phyloP scores from a whole-genome alignment of 2,329 filamentous ascomycete genomes.

The Claviceps pazoutovae region DNA sequence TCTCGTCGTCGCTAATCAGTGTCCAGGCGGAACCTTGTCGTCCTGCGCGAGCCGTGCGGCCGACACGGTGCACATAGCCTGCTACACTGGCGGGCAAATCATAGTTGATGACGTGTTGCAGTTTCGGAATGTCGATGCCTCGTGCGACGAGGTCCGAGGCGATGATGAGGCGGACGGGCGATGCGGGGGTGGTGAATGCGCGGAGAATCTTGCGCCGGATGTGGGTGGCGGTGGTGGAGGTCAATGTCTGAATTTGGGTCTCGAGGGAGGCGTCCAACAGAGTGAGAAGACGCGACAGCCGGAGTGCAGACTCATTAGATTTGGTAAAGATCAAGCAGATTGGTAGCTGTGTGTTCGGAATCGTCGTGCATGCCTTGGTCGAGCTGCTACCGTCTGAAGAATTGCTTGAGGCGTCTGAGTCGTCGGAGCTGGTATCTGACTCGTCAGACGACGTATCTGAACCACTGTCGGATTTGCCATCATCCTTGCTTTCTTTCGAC shows the following conservation, averaged over 20 bases:
- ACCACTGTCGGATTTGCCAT: not conserved
- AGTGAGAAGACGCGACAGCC: slow-evolving; percentile 65
- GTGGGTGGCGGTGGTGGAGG: slow-evolving; percentile 63
- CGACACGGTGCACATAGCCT: slow-evolving; percentile 82
- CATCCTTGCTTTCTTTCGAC: not conserved
- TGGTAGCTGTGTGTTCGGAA: slow-evolving; percentile 16
- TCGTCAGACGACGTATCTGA: slow-evolving; percentile 8
- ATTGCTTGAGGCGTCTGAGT: slow-evolving; percentile 17
- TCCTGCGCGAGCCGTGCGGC: slow-evolving; percentile 76
- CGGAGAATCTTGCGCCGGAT: slow-evolving; percentile 52
- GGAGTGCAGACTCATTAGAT: slow-evolving; percentile 76
- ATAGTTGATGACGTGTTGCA: slow-evolving; percentile 87
- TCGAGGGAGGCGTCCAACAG: slow-evolving; percentile 48
- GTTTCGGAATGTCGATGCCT: slow-evolving; percentile 66
- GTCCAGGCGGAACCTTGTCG: slow-evolving; percentile 71
- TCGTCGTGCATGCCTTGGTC: not conserved
- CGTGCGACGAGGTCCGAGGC: slow-evolving; percentile 89
- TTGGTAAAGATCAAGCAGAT: slow-evolving; percentile 73
- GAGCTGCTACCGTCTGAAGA: slow-evolving; percentile 2
- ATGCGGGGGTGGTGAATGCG: slow-evolving; percentile 53
- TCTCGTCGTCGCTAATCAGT: slow-evolving; percentile 67
- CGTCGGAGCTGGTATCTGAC: slow-evolving; percentile 20
- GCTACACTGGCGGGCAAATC: slow-evolving; percentile 71
- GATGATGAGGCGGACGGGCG: slow-evolving; percentile 59
- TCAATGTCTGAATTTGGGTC: slow-evolving; percentile 51